Evolutionary conservation across 2,329 filamentous ascomycete species (phyloP), one percentile per base, ranked within the genome.

Genomic region (Cordyceps pruinosa): DNA sequence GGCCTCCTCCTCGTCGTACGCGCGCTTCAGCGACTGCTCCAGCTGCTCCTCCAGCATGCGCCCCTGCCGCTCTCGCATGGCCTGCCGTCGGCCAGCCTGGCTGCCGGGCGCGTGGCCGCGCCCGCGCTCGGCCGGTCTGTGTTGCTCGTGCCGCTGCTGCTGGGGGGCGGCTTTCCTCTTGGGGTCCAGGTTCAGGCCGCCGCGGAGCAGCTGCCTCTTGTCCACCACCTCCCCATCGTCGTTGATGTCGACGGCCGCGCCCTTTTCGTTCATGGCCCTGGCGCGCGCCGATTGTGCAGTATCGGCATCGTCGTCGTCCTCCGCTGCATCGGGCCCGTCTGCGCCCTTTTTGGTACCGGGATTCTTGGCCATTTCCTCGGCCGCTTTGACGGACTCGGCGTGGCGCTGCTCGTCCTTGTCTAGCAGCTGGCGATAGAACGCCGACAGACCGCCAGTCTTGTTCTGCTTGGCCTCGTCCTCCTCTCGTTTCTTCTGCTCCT

Each of bases 151-250:
- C 26, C 51, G 61, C 44, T 65, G 64, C 9, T 55, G 61, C 68
- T 57, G 79, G 73, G 17, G 45, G 4, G 54, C 54, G 10, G 68
- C 65, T 68, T 84, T 84, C 63, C 85, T 85, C 68, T 83, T 86
- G 0, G 80, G 75, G 50, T 80, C 79, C 19, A 94, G 73, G 64
- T 95, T 95, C 52, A 95, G 77, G 26, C 89, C 89, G 7, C 88
- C 87, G 47, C 76, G 80, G 7, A 95, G 79, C 9, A 94, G 75
- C 68, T 94, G 86, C n/a, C 89, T 79, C 75, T 91, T 93, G 68
- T 95, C 89, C 26, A 90, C 86, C 2, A 94, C 85, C 67, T 92
- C 84, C 0, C 89, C 89, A 39, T 94, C 89, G 60, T 94, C 89
- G 65, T 93, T 93, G 64, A 93, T 72, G 8, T 84, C 80, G 39